phyloP scores from a whole-genome alignment of 23 red algal species.

The Gracilaria gracilis region DNA sequence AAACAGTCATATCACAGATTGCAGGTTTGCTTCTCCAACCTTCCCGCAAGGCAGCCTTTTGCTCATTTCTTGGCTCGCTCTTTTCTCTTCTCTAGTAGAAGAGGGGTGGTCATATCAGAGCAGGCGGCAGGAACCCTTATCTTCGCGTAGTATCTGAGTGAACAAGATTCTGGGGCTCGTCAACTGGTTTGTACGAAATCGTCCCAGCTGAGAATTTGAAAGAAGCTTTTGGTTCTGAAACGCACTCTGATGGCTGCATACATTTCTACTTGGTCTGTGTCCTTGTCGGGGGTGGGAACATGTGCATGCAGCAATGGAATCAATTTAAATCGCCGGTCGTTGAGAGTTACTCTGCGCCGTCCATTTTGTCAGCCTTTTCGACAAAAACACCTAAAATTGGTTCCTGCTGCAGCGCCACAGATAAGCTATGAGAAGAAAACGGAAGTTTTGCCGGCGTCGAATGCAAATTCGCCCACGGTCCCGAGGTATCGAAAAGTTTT shows the following conservation, averaged over 20 bases:
- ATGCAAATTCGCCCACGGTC: background rate
- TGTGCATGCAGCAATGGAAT: background rate
- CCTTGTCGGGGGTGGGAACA: background rate
- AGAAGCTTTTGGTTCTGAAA: background rate
- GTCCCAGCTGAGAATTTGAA: too few species aligned
- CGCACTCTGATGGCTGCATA: background rate
- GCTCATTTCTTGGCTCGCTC: too few species aligned
- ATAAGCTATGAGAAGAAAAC: background rate
- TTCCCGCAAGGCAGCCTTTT: too few species aligned
- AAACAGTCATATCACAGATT: too few species aligned
- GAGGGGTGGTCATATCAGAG: too few species aligned
- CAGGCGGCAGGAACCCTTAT: too few species aligned
- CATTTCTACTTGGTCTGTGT: background rate
- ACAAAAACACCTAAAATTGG: background rate
- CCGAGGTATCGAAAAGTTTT: constrained; percentile 7
- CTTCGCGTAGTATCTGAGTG: too few species aligned
- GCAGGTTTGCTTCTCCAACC: too few species aligned
- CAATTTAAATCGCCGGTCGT: background rate
- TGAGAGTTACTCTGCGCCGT: background rate
- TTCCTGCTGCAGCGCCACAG: background rate
- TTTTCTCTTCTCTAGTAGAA: too few species aligned
- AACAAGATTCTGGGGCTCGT: too few species aligned
- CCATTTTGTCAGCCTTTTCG: background rate
- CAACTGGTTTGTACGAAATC: too few species aligned
- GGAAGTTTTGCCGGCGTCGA: background rate